These are phyloP conservation scores for Leishmania arabica DNA, from an alignment of 208 protist genomes.

Conservation along the genomic window DNA sequence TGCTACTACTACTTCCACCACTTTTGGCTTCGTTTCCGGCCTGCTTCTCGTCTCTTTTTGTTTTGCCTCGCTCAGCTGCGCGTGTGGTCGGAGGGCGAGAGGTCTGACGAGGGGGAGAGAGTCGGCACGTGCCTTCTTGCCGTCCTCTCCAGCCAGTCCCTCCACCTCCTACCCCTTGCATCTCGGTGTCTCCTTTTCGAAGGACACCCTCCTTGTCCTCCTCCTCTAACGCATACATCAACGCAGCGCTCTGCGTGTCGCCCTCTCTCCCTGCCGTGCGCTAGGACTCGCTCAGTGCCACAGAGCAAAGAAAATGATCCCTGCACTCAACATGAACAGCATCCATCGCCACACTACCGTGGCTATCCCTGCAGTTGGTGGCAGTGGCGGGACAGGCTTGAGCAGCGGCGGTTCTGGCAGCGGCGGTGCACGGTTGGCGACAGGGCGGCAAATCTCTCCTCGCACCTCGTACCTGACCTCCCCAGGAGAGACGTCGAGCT, in stretches of 20 bases:
- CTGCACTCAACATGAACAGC: slow-evolving; percentile 43
- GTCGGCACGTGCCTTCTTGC: not conserved
- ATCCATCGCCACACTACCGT: slow-evolving; percentile 8
- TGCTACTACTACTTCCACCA: too few species aligned
- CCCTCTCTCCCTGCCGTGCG: not conserved
- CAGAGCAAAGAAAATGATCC: slow-evolving; percentile 37
- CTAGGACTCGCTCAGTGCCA: not conserved
- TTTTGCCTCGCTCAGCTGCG: too few species aligned
- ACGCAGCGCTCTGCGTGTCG: slow-evolving; percentile 3
- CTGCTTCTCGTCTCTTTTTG: too few species aligned
- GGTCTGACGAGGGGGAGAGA: too few species aligned
- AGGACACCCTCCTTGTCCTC: not conserved
- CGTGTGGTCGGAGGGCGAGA: too few species aligned
- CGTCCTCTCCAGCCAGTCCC: not conserved
- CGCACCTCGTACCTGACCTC: slow-evolving; percentile 20
- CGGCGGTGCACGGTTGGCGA: not conserved
- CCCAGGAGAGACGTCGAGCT: slow-evolving; percentile 21
- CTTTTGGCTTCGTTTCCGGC: too few species aligned
- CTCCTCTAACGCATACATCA: not conserved
- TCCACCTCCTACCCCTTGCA: not conserved
- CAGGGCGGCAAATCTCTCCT: slow-evolving; percentile 25
- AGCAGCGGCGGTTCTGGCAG: slow-evolving; percentile 14
- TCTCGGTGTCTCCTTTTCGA: not conserved
- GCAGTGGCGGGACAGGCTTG: not conserved
- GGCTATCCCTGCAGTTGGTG: slow-evolving; percentile 7